Conservation (phyloP, 352 stramenopile species). For the Hyaloperonospora brassicae region DNA sequence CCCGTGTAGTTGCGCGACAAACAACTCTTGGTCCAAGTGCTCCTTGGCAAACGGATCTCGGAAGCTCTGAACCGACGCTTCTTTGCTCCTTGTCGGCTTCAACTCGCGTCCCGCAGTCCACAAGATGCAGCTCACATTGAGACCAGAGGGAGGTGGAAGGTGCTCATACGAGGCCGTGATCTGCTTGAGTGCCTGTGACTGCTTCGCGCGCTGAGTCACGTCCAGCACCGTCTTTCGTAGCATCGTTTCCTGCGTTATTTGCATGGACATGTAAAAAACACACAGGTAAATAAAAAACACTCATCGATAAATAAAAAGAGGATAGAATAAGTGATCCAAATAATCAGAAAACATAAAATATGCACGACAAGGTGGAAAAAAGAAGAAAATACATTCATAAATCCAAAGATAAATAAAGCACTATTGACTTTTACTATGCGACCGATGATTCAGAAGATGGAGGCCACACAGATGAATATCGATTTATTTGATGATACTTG, state of each 20-base stretch:
- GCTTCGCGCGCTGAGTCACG: slow-evolving; percentile 47
- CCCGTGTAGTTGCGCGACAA: slow-evolving; percentile 49
- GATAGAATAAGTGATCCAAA: too few relatives aligned
- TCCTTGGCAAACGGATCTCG: slow-evolving; percentile 68
- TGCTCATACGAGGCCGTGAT: slow-evolving; percentile 51
- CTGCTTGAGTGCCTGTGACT: slow-evolving; percentile 52
- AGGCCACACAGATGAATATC: too few relatives aligned
- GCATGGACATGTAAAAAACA: too few relatives aligned
- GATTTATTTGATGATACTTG: too few relatives aligned
- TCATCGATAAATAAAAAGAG: too few relatives aligned
- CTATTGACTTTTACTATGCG: too few relatives aligned
- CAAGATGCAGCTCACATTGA: slow-evolving; percentile 42
- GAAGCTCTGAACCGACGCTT: slow-evolving; percentile 30
- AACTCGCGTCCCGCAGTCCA: slow-evolving; percentile 32
- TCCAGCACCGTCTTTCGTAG: slow-evolving; percentile 53
- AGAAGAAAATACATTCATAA: too few relatives aligned
- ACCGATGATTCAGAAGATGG: too few relatives aligned
- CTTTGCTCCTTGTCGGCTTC: slow-evolving; percentile 28
- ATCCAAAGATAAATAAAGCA: too few relatives aligned
- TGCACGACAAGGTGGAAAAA: too few relatives aligned
- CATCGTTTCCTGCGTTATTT: slow-evolving; percentile 22
- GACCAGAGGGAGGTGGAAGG: slow-evolving; percentile 25
- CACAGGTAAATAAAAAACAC: too few relatives aligned
- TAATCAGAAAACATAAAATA: too few relatives aligned
- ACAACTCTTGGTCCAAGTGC: slow-evolving; percentile 61